phyloP scores from a whole-genome alignment of 148 eudicot genomes.

The Fagopyrum tataricum region DNA sequence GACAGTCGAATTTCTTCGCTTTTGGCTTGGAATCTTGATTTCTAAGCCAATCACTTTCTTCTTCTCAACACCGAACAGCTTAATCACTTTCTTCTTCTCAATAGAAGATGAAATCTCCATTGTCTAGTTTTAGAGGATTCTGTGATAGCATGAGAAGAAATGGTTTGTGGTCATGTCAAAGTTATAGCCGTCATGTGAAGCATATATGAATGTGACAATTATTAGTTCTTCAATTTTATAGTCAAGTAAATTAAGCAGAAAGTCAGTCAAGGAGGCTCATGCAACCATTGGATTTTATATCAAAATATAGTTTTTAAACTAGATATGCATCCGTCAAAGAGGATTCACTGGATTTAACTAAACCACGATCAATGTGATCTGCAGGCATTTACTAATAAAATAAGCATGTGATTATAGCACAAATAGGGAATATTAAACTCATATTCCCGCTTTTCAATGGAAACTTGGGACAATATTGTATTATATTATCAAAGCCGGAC shows the following conservation, averaged over 20 bases:
- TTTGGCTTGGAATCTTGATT: neutral
- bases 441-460: neutral
- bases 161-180: neutral
- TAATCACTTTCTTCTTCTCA: neutral
- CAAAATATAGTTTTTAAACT: neutral
- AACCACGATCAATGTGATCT: neutral
- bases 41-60: no score
- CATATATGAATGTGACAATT: neutral
- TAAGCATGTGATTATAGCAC: conserved; percentile 1
- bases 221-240: neutral
- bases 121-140: neutral
- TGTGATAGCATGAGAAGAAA: neutral
- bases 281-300: neutral
- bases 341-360: neutral
- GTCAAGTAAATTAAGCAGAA: neutral
- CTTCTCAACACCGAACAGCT: conserved; percentile 1
- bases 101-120: neutral
- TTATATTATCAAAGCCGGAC: neutral
- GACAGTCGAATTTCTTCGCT: neutral
- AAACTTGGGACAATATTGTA: neutral
- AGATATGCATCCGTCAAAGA: neutral
- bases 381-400: neutral
- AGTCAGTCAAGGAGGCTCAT: neutral
- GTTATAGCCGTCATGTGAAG: conserved; percentile 4
- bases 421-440: neutral